A percentile compares a stretch with the other conserved stretches of the same genome.
Conservation (phyloP, 768 basidiomycete genomes). For the Agaricus sinodeliciosus region DNA sequence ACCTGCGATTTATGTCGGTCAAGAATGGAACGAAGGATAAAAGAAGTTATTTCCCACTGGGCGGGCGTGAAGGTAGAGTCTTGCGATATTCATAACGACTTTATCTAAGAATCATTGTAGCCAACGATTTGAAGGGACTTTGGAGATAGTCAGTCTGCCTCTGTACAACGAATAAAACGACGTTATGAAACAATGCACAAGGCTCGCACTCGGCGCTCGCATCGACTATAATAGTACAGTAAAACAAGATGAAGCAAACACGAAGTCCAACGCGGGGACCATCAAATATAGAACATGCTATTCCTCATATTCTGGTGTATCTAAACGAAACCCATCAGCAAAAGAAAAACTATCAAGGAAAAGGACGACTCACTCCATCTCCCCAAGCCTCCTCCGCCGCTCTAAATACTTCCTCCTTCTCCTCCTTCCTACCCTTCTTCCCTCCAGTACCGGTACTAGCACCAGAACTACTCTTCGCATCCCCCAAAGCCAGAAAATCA, state of each 20-base stretch:
- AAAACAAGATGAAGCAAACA: not conserved
- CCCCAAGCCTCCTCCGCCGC: slow-evolving; percentile 48
- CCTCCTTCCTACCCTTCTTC: slow-evolving; percentile 27
- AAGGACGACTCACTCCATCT: slow-evolving; percentile 33
- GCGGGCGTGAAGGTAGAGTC: not conserved
- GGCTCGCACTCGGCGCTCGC: too few relatives aligned
- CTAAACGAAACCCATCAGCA: slow-evolving; percentile 18
- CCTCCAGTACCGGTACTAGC: not conserved
- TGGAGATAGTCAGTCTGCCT: too few relatives aligned
- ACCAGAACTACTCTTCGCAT: slow-evolving; percentile 25
- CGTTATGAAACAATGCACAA: too few relatives aligned
- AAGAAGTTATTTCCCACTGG: not conserved
- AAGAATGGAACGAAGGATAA: slow-evolving; percentile 10
- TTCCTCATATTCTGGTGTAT: slow-evolving; percentile 50
- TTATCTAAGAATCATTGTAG: not conserved
- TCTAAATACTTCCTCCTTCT: slow-evolving; percentile 23
- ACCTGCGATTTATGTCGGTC: slow-evolving; percentile 7
- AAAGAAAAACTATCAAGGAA: slow-evolving; percentile 2
- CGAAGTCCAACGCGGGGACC: not conserved
- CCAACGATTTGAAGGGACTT: too few relatives aligned
- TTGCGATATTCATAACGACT: not conserved
- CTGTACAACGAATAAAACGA: too few relatives aligned
- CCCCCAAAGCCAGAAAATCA: slow-evolving; percentile 55
- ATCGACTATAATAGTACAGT: too few relatives aligned
- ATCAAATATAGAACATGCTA: slow-evolving; percentile 75